Base-by-base conservation (phyloP, 1,139 yeast species). In the Yamadazyma buinensis region DNA sequence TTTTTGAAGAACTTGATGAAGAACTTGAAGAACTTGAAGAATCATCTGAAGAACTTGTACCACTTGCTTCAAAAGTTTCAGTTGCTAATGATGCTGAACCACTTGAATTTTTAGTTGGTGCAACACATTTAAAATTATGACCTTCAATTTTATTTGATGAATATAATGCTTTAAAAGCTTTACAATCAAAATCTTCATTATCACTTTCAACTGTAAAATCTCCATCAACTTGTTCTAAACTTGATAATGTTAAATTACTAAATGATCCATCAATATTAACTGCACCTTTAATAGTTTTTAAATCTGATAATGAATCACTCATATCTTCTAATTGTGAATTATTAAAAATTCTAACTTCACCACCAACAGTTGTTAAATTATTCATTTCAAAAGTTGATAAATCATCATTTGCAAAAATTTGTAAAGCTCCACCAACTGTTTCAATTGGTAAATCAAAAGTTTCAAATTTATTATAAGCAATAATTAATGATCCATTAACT, bases 91-190 rank as follows among this genome's bases (percentile, higher is more conserved):
- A 35, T 28, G 45, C 38, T 13, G 48, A 39, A 24, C 43, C 43
- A 11, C 55, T 42, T 20, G 51, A 41, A 23, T 55, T 35, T 35
- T 45, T 42, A 32, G 47, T 39, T 30, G 71, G 69, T 30, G 69
- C 57, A 18, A 68, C 51, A 57, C 75, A 69, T 46, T 57, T 58
- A 55, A 52, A 66, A 60, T 67, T 66, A 59, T 69, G 72, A 40
- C 74, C 75, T 51, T 65, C 59, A 43, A 67, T 67, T 47, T 59
- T 60, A 34, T 59, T 56, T 35, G 43, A 46, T 30, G 52, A 44
- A 40, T 61, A 57, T 49, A 60, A 61, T 41, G 53, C 47, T 44
- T 65, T 54, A 51, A 65, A 66, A 21, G 39, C 57, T 22, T 51
- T 36, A 54, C 75, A 69, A 45, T 58, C 58, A 44, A 68, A 66